Percentiles rank a stretch among this genome's conserved stretches.
Evolutionary conservation across 352 stramenopile genomes (phyloP).

Genomic region (Phytophthora pseudosyringae): DNA sequence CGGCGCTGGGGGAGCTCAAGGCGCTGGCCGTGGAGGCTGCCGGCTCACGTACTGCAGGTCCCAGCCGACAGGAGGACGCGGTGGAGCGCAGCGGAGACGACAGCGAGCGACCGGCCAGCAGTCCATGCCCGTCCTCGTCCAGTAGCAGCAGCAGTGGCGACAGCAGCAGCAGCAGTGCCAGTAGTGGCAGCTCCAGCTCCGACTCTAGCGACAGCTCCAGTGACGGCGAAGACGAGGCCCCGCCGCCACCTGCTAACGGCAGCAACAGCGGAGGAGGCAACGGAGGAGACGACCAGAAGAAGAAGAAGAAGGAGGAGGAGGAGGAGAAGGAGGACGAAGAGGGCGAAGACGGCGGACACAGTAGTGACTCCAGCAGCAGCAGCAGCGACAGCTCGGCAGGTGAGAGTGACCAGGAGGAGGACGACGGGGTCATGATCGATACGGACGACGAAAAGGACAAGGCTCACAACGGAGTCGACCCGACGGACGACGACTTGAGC

Average conservation of each 20-base stretch:
- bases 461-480: constrained; percentile 43
- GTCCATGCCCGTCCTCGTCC: constrained; percentile 47
- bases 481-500: constrained; percentile 41
- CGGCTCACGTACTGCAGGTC: neutral
- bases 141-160: constrained; percentile 39
- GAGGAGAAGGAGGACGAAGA: constrained; percentile 32
- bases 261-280: constrained; percentile 17
- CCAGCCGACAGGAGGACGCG: constrained; percentile 10
- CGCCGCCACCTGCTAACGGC: constrained; percentile 19
- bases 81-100: constrained; percentile 6
- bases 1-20: constrained; percentile 6
- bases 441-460: constrained; percentile 63
- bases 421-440: constrained; percentile 52
- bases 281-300: constrained; percentile 32
- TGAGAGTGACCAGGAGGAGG: constrained; percentile 38
- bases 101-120: constrained; percentile 41
- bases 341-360: constrained; percentile 29
- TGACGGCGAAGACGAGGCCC: constrained; percentile 36
- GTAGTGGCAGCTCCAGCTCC: constrained; percentile 40
- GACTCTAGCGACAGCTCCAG: constrained; percentile 38
- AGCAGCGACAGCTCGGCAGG: constrained; percentile 39
- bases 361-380: constrained; percentile 44
- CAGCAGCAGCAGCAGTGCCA: constrained; percentile 39
- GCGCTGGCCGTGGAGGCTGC: neutral
- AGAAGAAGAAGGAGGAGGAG: constrained; percentile 30